Conservation (phyloP, 2,329 filamentous ascomycete genomes). For the Polytolypa hystricis region DNA sequence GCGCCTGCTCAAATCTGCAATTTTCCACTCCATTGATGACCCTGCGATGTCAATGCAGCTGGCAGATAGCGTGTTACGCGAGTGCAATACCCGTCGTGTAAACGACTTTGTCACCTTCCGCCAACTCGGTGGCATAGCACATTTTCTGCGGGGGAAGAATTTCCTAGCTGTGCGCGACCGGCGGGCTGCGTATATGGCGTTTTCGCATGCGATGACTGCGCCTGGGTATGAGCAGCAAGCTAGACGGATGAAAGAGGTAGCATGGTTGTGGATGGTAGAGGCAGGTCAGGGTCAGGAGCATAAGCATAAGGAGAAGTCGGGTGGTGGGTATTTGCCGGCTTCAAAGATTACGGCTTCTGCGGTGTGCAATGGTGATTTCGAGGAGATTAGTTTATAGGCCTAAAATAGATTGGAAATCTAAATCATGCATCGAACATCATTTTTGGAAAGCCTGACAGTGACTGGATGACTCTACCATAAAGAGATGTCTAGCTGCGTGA, state of each 20-base stretch:
- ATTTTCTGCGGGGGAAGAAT: conserved; percentile 14
- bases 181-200: conserved; percentile 12
- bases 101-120: background rate
- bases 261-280: too few relatives aligned
- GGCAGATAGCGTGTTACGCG: conserved; percentile 6
- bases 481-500: too few relatives aligned
- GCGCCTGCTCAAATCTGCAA: conserved; percentile 10
- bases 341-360: too few relatives aligned
- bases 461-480: too few relatives aligned
- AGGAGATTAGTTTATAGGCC: too few relatives aligned
- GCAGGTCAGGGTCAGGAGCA: too few relatives aligned
- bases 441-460: too few relatives aligned
- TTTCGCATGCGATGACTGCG: conserved; percentile 10
- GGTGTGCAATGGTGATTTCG: too few relatives aligned
- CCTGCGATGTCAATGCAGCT: conserved; percentile 5
- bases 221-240: conserved; percentile 14
- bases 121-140: conserved; percentile 11
- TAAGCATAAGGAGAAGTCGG: too few relatives aligned
- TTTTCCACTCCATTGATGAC: conserved; percentile 8
- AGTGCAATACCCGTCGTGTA: conserved; percentile 1
- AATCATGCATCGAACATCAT: too few relatives aligned
- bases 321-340: too few relatives aligned
- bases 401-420: too few relatives aligned
- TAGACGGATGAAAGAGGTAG: conserved; percentile 10
- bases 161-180: conserved; percentile 11